A percentile compares a stretch with the other conserved stretches of the same genome.
Conservation (phyloP, 306 rosid species). For the Pterocarpus santalinus region DNA sequence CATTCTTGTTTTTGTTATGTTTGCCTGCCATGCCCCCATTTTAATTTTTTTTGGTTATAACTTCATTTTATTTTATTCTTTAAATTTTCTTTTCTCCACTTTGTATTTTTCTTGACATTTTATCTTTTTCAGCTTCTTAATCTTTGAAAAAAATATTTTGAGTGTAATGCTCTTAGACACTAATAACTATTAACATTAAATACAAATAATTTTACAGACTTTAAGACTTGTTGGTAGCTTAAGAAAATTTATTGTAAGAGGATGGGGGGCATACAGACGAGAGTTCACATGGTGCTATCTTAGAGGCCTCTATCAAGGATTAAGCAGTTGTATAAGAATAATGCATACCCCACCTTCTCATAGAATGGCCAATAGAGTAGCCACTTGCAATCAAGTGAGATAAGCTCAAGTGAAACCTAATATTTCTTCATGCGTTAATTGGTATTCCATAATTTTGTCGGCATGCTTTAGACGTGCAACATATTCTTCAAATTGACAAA, state of each 20-base stretch:
- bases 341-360: constrained; percentile 21
- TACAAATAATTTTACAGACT: background rate
- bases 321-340: background rate
- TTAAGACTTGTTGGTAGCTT: background rate
- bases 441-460: constrained; percentile 14
- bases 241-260: background rate
- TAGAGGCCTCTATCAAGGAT: too few relatives aligned
- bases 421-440: background rate
- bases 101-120: too few relatives aligned
- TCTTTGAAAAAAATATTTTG: too few relatives aligned
- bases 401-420: background rate
- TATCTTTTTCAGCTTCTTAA: too few relatives aligned
- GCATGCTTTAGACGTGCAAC: constrained; percentile 42
- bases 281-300: constrained; percentile 54
- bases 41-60: too few relatives aligned
- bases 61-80: too few relatives aligned
- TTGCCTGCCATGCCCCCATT: too few relatives aligned
- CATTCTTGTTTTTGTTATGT: too few relatives aligned
- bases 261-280: background rate
- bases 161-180: too few relatives aligned
- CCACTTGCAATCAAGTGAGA: background rate
- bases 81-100: too few relatives aligned
- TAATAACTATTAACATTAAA: too few relatives aligned
- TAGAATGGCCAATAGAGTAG: background rate
- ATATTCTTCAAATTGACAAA: background rate